A percentile compares a stretch with the other conserved stretches of the same genome.
Evolutionary conservation across 805 yeast species (phyloP).

Genomic region (Monosporozyma solicola): DNA sequence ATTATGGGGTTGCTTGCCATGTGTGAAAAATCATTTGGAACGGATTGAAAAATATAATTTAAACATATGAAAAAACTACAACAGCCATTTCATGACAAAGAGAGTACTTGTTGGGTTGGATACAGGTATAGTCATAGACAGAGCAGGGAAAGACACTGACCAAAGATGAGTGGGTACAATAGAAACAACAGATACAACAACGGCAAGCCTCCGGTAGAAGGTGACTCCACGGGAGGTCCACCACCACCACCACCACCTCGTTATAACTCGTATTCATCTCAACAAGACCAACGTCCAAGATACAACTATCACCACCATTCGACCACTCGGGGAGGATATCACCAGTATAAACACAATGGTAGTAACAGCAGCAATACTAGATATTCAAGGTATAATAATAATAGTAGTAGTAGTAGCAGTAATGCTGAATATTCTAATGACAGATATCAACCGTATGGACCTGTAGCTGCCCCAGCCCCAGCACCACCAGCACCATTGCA

Average conservation of each 20-base stretch:
- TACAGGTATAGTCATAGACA: too few relatives aligned
- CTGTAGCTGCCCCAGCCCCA: neutral
- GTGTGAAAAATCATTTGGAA: too few relatives aligned
- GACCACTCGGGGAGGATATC: neutral
- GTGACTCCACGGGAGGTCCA: neutral
- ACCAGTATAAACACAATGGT: neutral
- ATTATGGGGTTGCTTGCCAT: too few relatives aligned
- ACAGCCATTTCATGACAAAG: too few relatives aligned
- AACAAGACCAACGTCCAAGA: neutral
- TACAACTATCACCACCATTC: neutral
- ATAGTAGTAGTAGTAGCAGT: neutral
- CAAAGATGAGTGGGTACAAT: slow-evolving; percentile 1
- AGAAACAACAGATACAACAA: neutral
- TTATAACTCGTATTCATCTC: neutral
- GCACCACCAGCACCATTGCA: neutral
- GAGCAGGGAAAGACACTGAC: too few relatives aligned
- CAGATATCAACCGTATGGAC: neutral
- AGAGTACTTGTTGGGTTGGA: too few relatives aligned
- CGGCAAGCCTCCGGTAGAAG: neutral
- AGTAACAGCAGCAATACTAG: neutral
- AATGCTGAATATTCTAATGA: neutral
- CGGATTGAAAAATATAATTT: too few relatives aligned
- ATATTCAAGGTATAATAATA: neutral
- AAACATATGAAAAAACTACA: too few relatives aligned
- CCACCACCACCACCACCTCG: neutral